Evolutionary conservation across 768 basidiomycete species (phyloP).

Genomic region (Boletus sensibilis): DNA sequence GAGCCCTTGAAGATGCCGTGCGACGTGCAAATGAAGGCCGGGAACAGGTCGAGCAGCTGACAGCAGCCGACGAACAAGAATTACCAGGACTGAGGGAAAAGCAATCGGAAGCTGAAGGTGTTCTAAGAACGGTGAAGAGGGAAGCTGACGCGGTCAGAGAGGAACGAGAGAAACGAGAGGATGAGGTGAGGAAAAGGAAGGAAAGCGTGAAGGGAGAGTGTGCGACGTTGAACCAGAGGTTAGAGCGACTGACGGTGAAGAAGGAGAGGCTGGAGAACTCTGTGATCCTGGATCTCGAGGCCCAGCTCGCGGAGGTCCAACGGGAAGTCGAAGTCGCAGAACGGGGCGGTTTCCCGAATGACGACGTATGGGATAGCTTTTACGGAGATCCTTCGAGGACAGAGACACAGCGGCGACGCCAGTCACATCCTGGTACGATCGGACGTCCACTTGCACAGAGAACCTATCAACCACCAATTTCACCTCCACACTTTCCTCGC

Average conservation of each 20-base stretch:
- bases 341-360: conserved; percentile 27
- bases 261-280: conserved; percentile 63
- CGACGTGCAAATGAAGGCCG: conserved; percentile 69
- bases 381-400: conserved; percentile 15
- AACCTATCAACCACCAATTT: conserved; percentile 19
- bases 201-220: conserved; percentile 62
- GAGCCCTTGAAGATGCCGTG: conserved; percentile 86
- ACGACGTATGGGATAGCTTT: conserved; percentile 15
- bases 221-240: conserved; percentile 49
- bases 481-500: conserved; percentile 28
- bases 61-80: conserved; percentile 38
- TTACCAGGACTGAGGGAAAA: conserved; percentile 41
- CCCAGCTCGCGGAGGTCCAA: conserved; percentile 57
- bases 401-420: conserved; percentile 24
- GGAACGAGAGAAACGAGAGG: conserved; percentile 49
- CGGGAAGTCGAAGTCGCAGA: conserved; percentile 51
- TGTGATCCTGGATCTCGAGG: conserved; percentile 65
- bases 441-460: conserved; percentile 22
- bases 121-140: conserved; percentile 38
- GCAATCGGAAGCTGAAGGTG: conserved; percentile 42
- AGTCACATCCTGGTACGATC: conserved; percentile 31
- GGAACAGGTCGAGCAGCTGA: conserved; percentile 42
- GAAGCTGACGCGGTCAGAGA: conserved; percentile 47
- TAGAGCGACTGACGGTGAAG: conserved; percentile 67
- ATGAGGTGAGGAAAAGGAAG: conserved; percentile 49